Percentiles rank a stretch among this genome's conserved stretches.
Evolutionary conservation across 1,284 basidiomycete genomes (phyloP).

Genomic region (Trametes polyzona): DNA sequence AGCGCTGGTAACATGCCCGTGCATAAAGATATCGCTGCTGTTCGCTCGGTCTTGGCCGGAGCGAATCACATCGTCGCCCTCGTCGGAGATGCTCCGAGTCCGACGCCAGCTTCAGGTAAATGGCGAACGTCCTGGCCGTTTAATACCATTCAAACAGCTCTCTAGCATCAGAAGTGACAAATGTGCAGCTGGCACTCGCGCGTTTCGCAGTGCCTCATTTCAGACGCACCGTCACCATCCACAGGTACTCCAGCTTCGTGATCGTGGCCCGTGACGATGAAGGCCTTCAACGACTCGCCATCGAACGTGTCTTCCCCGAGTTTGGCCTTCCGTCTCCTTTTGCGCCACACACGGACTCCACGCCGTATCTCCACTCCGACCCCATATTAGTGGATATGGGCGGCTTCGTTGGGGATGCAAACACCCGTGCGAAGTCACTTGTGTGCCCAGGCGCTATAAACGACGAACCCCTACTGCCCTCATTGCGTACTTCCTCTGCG

Average conservation of each 20-base stretch:
- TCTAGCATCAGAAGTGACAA: background rate
- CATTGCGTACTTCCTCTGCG: too few relatives aligned
- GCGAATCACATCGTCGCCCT: constrained; percentile 52
- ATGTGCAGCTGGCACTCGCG: constrained; percentile 56
- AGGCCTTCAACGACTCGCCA: constrained; percentile 39
- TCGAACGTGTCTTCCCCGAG: background rate
- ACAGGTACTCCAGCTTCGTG: constrained; percentile 47
- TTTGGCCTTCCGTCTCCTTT: background rate
- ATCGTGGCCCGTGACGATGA: constrained; percentile 72
- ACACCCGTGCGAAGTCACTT: too few relatives aligned
- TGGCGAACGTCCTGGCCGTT: background rate
- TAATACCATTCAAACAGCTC: background rate
- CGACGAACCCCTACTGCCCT: too few relatives aligned
- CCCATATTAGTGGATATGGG: background rate
- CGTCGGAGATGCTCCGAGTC: constrained; percentile 59
- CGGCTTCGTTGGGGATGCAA: too few relatives aligned
- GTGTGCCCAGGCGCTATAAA: too few relatives aligned
- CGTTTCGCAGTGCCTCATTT: constrained; percentile 44
- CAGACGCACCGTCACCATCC: constrained; percentile 41
- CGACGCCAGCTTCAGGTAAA: too few relatives aligned
- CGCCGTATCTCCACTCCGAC: background rate
- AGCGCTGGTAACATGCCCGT: too few relatives aligned
- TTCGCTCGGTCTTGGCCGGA: constrained; percentile 30
- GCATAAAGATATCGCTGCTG: background rate
- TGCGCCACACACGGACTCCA: background rate